Conservation (phyloP, 2,329 filamentous ascomycete genomes). For the Plenodomus tracheiphilus region DNA sequence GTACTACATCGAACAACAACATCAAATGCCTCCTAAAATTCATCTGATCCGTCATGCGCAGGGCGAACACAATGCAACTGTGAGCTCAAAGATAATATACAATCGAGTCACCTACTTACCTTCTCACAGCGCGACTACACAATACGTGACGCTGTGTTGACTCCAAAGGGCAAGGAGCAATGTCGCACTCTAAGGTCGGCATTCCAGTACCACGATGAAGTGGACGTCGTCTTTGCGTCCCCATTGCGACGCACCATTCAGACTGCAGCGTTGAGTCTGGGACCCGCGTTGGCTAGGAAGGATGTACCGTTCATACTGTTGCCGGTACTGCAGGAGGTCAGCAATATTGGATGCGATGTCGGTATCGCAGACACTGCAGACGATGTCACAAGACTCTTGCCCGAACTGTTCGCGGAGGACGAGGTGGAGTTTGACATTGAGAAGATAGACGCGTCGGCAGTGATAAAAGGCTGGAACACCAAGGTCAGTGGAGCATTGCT, state of each 20-base stretch:
- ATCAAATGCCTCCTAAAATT: slow-evolving; percentile 31
- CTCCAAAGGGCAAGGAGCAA: slow-evolving; percentile 74
- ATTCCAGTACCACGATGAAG: slow-evolving; percentile 62
- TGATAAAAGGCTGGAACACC: slow-evolving; percentile 71
- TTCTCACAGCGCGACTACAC: slow-evolving; percentile 64
- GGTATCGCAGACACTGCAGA: slow-evolving; percentile 54
- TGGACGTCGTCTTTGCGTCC: slow-evolving; percentile 75
- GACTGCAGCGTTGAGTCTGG: slow-evolving; percentile 74
- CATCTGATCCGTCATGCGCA: slow-evolving; percentile 69
- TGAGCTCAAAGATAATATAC: slow-evolving; percentile 7
- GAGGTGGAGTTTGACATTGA: slow-evolving; percentile 52
- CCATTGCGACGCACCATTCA: slow-evolving; percentile 80
- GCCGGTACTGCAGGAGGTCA: slow-evolving; percentile 79
- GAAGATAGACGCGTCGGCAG: slow-evolving; percentile 63
- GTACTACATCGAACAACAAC: neutral
- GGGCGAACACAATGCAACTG: slow-evolving; percentile 72
- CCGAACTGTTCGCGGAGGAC: slow-evolving; percentile 58
- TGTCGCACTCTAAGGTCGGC: slow-evolving; percentile 64
- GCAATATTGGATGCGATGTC: slow-evolving; percentile 73
- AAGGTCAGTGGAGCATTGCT: slow-evolving; percentile 52
- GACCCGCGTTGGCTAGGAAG: slow-evolving; percentile 45
- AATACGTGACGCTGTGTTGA: slow-evolving; percentile 78
- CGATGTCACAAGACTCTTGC: slow-evolving; percentile 49
- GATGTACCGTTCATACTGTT: slow-evolving; percentile 61
- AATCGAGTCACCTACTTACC: neutral